Conservation (phyloP, 202 grass and related monocot species). For the Bolboschoenoplectus hybrid region DNA sequence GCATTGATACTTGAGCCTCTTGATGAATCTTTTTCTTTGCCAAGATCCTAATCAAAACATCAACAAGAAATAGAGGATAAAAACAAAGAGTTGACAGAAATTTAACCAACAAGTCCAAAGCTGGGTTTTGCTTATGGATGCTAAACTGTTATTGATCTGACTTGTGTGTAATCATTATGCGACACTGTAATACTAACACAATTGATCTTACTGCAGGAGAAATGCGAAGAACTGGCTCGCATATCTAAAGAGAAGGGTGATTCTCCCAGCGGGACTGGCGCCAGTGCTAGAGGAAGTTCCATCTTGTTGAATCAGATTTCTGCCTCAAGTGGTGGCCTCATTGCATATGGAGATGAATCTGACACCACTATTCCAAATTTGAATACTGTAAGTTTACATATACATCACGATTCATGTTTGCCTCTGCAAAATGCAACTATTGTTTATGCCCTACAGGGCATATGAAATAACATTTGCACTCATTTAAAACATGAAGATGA, state of each 20-base stretch:
- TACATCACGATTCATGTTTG: background rate
- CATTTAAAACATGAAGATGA: background rate
- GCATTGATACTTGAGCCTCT: background rate
- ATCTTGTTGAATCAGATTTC: conserved; percentile 54
- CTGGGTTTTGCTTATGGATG: background rate
- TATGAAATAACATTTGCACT: background rate
- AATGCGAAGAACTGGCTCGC: conserved; percentile 72
- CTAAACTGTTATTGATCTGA: conserved; percentile 21
- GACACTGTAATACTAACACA: background rate
- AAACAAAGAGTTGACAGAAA: background rate
- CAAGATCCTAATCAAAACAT: background rate
- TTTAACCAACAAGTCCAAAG: background rate
- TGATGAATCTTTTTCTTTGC: background rate
- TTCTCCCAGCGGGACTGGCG: conserved; percentile 56
- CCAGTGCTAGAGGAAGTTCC: conserved; percentile 56
- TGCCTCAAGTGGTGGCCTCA: conserved; percentile 52
- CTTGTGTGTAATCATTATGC: background rate
- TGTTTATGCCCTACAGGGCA: background rate
- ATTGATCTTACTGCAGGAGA: conserved; percentile 58
- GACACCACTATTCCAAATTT: conserved; percentile 79
- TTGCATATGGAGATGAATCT: conserved; percentile 75
- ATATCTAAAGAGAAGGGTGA: conserved; percentile 69
- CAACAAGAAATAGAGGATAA: background rate
- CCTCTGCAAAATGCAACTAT: conserved; percentile 17
- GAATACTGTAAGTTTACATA: conserved; percentile 71